Evolutionary conservation across 805 yeast genomes (phyloP), one percentile per base, ranked within the genome.

Genomic region (Blastobotrys chiropterorum): DNA sequence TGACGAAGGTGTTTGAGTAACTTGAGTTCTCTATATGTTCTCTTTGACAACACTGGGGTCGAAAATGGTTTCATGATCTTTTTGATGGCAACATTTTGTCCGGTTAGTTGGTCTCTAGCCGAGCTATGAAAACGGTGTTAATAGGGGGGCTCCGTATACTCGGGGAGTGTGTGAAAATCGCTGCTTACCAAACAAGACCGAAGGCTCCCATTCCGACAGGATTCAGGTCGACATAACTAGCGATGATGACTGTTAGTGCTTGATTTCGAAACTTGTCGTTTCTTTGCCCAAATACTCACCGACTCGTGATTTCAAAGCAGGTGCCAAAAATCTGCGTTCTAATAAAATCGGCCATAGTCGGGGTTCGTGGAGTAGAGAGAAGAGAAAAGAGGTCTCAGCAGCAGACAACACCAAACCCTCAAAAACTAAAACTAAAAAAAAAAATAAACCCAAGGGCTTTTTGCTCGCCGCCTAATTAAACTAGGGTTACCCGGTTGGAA

Each of bases 131-230:
- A n/a, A n/a, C n/a, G n/a, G n/a, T n/a, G n/a, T n/a, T n/a, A n/a
- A n/a, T n/a, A n/a, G n/a, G n/a, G n/a, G n/a, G n/a, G n/a, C n/a
- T n/a, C n/a, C n/a, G n/a, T n/a, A n/a, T n/a, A n/a, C n/a, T n/a
- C n/a, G n/a, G n/a, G n/a, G n/a, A n/a, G n/a, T n/a, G n/a, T n/a
- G n/a, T n/a, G n/a, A n/a, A n/a, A n/a, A n/a, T n/a, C n/a, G n/a
- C n/a, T n/a, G n/a, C n/a, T n/a, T n/a, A n/a, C n/a, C n/a, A 94
- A 40, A 94, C 99, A 16, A 94, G 77, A 3, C 99, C 99, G 67
- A 94, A 94, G 5, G 99, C 99, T 21, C 99, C 99, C 99, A 94
- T 94, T 0, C 99, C 99, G 48, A 94, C 97, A 1, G 99, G 99
- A 64, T 90, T 92, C 56, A 94, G 77, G 65, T 92, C 96, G 2